Evolutionary conservation across 495 filamentous ascomycete species (phyloP), one percentile per base, ranked within the genome.

Genomic region (Xylaria bambusicola): DNA sequence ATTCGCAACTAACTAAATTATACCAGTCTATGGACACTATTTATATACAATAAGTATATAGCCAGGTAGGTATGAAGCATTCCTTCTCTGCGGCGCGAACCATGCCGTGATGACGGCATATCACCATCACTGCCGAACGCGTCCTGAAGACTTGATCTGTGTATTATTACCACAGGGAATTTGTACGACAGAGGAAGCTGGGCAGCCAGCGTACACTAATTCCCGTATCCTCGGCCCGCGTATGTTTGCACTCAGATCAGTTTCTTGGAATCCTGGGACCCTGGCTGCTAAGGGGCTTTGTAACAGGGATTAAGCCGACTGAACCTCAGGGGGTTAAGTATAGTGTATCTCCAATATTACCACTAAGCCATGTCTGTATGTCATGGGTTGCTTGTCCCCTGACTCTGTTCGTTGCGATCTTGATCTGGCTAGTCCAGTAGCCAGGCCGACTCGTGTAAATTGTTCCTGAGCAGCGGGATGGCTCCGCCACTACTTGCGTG

Each of bases 181-280:
- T n/a, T n/a, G n/a, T n/a, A n/a, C n/a, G n/a, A 3, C 6, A 7
- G 36, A 3, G 15, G 36, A 38, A 7, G 15, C 36, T 13, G 36
- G 12, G 21, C 13, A 44, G 17, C 6, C 21, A 3, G 41, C 38
- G 18, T 2, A 41, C 26, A 5, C 26, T 44, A 44, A 54, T 54
- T 42, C 51, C 51, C 52, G 52, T 29, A 33, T 44, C 26, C n/a
- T 52, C 13, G 21, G 31, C 18, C 18, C 17, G n/a, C n/a, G 17
- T 44, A 44, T 18, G 7, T 26, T 21, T 24, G 33, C 33, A 9
- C 18, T 21, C 27, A 8, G 12, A 52, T 20, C 33, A 26, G 21
- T 38, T 54, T 29, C 35, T 53, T 54, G n/a, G 23, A 24, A 54
- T 54, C 38, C 44, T 31, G 36, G 38, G 20, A 44, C 52, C 52